A percentile compares a stretch with the other conserved stretches of the same genome.
These are phyloP conservation scores for Balamuthia mandrillaris DNA, from an alignment of 208 protist genomes.

Conservation along the genomic window DNA sequence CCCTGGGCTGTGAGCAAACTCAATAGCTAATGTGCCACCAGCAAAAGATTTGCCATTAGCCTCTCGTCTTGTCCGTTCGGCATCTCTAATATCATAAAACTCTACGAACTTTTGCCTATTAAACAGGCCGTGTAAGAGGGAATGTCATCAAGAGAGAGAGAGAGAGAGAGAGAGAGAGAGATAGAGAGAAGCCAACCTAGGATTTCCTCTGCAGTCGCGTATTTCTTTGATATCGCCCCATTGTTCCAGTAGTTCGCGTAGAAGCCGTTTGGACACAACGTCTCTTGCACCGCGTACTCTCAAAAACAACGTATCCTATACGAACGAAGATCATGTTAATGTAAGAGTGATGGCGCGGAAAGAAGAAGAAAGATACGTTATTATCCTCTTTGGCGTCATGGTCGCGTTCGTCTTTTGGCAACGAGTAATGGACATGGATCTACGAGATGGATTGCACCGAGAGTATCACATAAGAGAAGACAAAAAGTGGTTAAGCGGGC, in stretches of 20 bases:
- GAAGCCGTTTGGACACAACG: not conserved
- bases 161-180: not conserved
- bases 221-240: not conserved
- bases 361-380: not conserved
- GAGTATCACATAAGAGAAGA: not conserved
- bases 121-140: not conserved
- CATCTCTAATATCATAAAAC: not conserved
- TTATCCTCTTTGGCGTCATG: not conserved
- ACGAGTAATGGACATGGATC: not conserved
- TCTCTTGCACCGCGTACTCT: not conserved
- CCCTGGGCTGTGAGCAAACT: no score
- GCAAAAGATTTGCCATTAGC: no score
- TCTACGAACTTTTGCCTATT: not conserved
- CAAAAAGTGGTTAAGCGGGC: not conserved
- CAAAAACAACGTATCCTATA: not conserved
- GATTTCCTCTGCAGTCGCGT: not conserved
- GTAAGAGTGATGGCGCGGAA: not conserved
- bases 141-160: not conserved
- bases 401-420: not conserved
- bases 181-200: not conserved
- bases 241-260: not conserved
- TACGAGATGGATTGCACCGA: not conserved
- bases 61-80: no score
- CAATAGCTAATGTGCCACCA: no score
- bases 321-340: not conserved